Evolutionary conservation across 2,329 filamentous ascomycete genomes (phyloP).

Genomic region (Colletotrichum tropicale): DNA sequence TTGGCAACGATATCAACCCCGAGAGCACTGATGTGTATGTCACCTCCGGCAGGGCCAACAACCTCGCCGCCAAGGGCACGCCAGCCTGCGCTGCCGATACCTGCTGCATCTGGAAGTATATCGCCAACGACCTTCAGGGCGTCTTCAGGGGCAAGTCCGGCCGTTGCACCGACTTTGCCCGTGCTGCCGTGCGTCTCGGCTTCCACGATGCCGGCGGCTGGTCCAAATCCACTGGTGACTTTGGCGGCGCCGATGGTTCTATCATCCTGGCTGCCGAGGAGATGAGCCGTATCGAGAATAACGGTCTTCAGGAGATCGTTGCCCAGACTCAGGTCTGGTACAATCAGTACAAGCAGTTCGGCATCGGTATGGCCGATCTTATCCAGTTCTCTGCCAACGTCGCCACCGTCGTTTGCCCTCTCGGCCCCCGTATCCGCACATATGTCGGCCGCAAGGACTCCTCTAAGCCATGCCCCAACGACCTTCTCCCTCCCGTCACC

Average conservation of each 20-base stretch:
- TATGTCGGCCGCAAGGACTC: conserved; percentile 56
- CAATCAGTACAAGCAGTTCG: conserved; percentile 37
- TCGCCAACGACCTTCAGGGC: conserved; percentile 40
- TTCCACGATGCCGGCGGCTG: conserved; percentile 54
- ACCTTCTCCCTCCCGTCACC: conserved; percentile 46
- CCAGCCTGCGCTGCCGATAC: conserved; percentile 38
- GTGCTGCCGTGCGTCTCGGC: conserved; percentile 48
- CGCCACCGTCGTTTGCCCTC: conserved; percentile 50
- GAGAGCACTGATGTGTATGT: conserved; percentile 25
- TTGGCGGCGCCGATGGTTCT: conserved; percentile 51
- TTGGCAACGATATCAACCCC: conserved; percentile 28
- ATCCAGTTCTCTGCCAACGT: conserved; percentile 56
- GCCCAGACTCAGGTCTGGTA: conserved; percentile 41
- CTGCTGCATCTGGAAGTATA: conserved; percentile 50
- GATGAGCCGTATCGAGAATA: conserved; percentile 43
- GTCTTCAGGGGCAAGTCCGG: conserved; percentile 39
- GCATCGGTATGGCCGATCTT: conserved; percentile 56
- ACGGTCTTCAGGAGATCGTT: conserved; percentile 50
- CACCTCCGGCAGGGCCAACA: neutral
- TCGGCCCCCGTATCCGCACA: conserved; percentile 52
- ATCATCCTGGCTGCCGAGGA: conserved; percentile 44
- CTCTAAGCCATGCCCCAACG: conserved; percentile 37
- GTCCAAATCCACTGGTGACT: conserved; percentile 35
- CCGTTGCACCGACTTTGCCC: conserved; percentile 46
- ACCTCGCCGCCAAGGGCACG: conserved; percentile 26